A percentile compares a stretch with the other conserved stretches of the same genome.
These are phyloP conservation scores for Funneliformis mosseae DNA, from an alignment of 192 early-diverging fungal species.

Conservation along the genomic window DNA sequence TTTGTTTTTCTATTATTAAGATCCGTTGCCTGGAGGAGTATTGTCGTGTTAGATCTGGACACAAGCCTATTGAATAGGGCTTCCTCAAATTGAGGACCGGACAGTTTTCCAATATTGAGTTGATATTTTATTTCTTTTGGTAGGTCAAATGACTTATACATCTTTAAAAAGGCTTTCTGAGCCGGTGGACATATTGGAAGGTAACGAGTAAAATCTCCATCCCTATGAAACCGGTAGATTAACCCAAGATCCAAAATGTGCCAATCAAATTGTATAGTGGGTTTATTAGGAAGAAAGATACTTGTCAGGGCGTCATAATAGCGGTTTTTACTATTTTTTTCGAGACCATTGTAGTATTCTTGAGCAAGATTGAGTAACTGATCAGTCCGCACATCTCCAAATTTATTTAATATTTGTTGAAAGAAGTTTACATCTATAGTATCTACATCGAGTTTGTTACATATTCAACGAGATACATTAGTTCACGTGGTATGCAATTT, in stretches of 20 bases:
- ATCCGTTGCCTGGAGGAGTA: slow-evolving; percentile 38
- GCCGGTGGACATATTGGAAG: slow-evolving; percentile 38
- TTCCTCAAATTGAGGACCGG: slow-evolving; percentile 39
- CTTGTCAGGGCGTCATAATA: slow-evolving; percentile 34
- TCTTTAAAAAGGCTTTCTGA: slow-evolving; percentile 38
- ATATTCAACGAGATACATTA: slow-evolving; percentile 20
- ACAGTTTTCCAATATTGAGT: slow-evolving; percentile 9
- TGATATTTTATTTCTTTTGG: slow-evolving; percentile 32
- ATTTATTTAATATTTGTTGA: slow-evolving; percentile 19
- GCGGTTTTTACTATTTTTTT: neutral
- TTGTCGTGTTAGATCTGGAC: slow-evolving; percentile 11
- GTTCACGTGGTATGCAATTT: slow-evolving; percentile 41
- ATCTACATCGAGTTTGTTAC: slow-evolving; percentile 15
- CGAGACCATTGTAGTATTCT: slow-evolving; percentile 15
- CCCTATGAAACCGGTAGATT: slow-evolving; percentile 39
- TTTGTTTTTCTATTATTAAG: slow-evolving; percentile 27
- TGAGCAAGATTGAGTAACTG: slow-evolving; percentile 17
- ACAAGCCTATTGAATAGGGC: slow-evolving; percentile 36
- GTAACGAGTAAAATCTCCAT: slow-evolving; percentile 18
- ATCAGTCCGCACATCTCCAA: neutral
- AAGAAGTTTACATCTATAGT: slow-evolving; percentile 21
- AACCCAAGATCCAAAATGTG: slow-evolving; percentile 39
- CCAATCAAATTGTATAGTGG: slow-evolving; percentile 35
- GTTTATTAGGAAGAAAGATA: slow-evolving; percentile 34
- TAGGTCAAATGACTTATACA: slow-evolving; percentile 35